These are phyloP conservation scores for Diaporthe batatas DNA, from an alignment of 2,329 filamentous ascomycete species.

Conservation along the genomic window DNA sequence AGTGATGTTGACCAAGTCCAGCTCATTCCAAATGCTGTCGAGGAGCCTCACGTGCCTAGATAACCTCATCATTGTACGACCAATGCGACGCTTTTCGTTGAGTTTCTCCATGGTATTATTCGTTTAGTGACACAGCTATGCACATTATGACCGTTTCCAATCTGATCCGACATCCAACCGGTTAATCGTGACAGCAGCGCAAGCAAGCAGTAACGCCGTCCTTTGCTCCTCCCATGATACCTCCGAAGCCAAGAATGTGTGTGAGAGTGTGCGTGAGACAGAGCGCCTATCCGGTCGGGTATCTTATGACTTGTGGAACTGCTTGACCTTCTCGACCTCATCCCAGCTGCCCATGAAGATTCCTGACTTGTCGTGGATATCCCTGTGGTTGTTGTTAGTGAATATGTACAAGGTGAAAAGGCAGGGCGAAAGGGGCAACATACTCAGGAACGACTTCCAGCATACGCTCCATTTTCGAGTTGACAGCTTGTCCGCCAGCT, in stretches of 20 bases:
- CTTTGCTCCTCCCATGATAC: conserved; percentile 23
- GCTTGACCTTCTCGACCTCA: conserved; percentile 95
- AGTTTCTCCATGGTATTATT: conserved; percentile 27
- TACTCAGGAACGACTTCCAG: conserved; percentile 85
- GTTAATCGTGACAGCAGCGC: conserved; percentile 18
- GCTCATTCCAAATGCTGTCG: conserved; percentile 43
- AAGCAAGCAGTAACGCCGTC: conserved; percentile 15
- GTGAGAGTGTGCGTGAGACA: neutral
- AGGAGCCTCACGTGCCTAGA: neutral
- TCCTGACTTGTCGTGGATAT: conserved; percentile 95
- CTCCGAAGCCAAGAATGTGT: neutral
- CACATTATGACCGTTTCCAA: conserved; percentile 35
- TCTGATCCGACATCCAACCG: conserved; percentile 29
- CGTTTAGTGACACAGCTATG: conserved; percentile 31
- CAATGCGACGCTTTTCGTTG: neutral
- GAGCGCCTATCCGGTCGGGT: conserved; percentile 17
- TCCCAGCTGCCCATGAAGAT: conserved; percentile 97
- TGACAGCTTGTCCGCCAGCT: conserved; percentile 93
- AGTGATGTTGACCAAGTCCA: conserved; percentile 26
- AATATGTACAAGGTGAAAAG: neutral
- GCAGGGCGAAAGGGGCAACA: neutral
- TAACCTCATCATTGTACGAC: neutral
- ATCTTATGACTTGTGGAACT: conserved; percentile 69
- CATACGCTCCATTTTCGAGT: conserved; percentile 93
- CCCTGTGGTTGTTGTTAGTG: conserved; percentile 45